Evolutionary conservation across 805 yeast species (phyloP), one percentile per base, ranked within the genome.

Genomic region (Clavispora santaluciae): DNA sequence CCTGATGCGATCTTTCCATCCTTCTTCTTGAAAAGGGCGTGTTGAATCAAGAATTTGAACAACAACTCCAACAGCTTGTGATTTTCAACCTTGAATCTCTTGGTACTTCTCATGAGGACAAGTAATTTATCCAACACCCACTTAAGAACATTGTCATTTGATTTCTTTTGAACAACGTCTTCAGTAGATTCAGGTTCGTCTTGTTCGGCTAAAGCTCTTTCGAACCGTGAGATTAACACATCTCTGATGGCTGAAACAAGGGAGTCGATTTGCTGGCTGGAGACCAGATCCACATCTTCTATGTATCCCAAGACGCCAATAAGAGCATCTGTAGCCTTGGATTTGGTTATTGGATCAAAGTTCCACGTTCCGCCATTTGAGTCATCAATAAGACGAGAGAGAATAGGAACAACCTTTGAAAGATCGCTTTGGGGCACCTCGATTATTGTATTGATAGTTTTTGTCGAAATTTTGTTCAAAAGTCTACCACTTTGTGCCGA

Each of bases 281-380:
- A 41, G 2, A 40, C 36, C 13, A 30, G 36, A 23, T 46, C 57
- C 24, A 47, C 47, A n/a, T 35, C 38, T 3, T 44, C 48, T 15
- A 47, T 16, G 10, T 47, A 53, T 29, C 51, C 45, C 28, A 63
- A 44, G 7, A 58, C 54, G 3, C 59, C 50, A 12, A 68, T 39
- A 20, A 68, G 52, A 12, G 54, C 41, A 31, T 77, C 79, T 10
- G 78, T 64, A 0, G 87, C 76, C 56, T 83, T 87, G 1, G 90
- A 66, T 54, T 84, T 88, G 1, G 95, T 83, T 22, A 85, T 57
- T 45, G 74, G 70, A 60, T 90, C 97, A 60, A 90, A 89, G 44
- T 79, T 79, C 53, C 85, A 68, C 29, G 78, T 73, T 4, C 86
- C 86, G 21, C 70, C 69, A 13, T 66, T 60, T 0, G 47, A 29